Conservation (phyloP, 345 rosid species). For the Geranium rotundifolium region DNA sequence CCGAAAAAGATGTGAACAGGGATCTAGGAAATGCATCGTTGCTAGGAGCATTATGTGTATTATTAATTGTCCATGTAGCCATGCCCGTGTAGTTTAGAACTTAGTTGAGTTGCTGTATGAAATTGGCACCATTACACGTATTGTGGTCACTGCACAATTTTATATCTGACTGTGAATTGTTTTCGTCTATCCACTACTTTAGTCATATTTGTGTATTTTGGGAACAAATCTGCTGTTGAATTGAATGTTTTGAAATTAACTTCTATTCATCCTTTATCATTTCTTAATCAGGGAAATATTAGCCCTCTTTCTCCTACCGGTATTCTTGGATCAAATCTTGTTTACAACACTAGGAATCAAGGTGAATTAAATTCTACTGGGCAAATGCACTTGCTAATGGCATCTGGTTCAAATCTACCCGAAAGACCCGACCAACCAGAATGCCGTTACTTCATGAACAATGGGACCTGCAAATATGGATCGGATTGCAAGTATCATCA, state of each 20-base stretch:
- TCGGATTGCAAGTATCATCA: constrained; percentile 77
- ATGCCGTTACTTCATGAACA: constrained; percentile 63
- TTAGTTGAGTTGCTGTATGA: neutral
- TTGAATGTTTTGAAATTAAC: neutral
- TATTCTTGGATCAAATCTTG: constrained; percentile 33
- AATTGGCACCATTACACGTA: too few species aligned
- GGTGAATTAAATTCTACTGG: constrained; percentile 41
- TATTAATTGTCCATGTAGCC: neutral
- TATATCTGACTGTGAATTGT: neutral
- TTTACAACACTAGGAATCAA: constrained; percentile 36
- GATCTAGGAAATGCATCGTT: neutral
- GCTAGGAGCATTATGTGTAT: neutral
- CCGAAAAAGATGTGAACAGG: neutral
- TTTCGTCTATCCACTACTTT: neutral
- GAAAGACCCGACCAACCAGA: constrained; percentile 68
- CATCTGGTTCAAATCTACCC: constrained; percentile 27
- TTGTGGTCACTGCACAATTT: neutral
- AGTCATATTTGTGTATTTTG: neutral
- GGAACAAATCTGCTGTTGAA: neutral
- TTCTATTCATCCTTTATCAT: neutral
- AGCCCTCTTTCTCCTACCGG: constrained; percentile 23
- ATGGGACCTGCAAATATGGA: constrained; percentile 72
- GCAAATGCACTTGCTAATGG: constrained; percentile 23
- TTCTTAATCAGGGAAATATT: constrained; percentile 32
- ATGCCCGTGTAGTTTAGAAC: too few species aligned